phyloP scores from a whole-genome alignment of 2,329 filamentous ascomycete species.

The Emergomyces africanus region DNA sequence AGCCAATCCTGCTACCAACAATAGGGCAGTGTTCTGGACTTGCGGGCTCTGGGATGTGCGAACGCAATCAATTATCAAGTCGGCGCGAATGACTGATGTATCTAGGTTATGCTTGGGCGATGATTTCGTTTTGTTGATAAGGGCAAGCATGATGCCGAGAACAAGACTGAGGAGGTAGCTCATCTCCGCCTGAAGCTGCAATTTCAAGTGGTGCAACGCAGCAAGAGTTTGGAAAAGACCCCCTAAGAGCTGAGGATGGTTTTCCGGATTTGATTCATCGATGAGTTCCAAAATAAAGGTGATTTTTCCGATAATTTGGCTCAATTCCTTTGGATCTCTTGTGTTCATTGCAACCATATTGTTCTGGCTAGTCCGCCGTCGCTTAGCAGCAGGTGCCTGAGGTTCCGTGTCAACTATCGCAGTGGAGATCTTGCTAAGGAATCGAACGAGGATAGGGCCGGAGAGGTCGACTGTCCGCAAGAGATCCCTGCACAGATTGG shows the following conservation, averaged over 20 bases:
- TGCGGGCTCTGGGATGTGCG: constrained; percentile 84
- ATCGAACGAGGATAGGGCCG: constrained; percentile 56
- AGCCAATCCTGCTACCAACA: constrained; percentile 77
- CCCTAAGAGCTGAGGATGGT: constrained; percentile 61
- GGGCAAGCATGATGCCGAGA: constrained; percentile 66
- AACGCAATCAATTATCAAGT: constrained; percentile 87
- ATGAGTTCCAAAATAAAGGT: constrained; percentile 83
- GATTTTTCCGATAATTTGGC: constrained; percentile 56
- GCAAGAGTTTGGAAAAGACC: constrained; percentile 74
- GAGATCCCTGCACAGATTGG: constrained; percentile 44
- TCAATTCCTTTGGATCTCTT: constrained; percentile 53
- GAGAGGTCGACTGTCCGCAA: constrained; percentile 62
- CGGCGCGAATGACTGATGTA: constrained; percentile 67
- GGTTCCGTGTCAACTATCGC: constrained; percentile 56
- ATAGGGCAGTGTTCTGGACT: constrained; percentile 80
- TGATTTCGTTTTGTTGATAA: constrained; percentile 65
- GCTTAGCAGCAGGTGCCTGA: constrained; percentile 61
- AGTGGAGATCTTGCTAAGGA: constrained; percentile 62
- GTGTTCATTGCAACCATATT: constrained; percentile 50
- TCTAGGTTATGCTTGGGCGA: constrained; percentile 46
- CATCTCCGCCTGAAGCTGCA: constrained; percentile 69
- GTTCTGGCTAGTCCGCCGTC: constrained; percentile 63
- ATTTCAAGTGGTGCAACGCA: constrained; percentile 73
- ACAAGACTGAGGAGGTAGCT: constrained; percentile 82
- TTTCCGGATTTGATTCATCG: constrained; percentile 62